Evolutionary conservation across 371 early-diverging fungal genomes (phyloP).

Genomic region (Phascolomyces articulosus): DNA sequence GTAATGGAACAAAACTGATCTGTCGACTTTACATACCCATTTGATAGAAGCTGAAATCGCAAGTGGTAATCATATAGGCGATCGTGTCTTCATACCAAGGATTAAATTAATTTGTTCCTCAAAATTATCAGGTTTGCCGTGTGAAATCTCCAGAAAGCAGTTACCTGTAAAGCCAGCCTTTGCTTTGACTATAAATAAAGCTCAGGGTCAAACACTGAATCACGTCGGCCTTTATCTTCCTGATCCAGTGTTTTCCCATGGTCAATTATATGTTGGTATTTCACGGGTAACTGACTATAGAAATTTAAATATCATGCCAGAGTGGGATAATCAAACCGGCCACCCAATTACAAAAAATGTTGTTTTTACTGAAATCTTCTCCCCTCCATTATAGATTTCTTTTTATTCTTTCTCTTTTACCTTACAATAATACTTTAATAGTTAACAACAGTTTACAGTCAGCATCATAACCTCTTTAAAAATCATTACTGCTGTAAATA

Average conservation of each 20-base stretch:
- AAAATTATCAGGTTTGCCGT: background rate
- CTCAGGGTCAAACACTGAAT: conserved; percentile 28
- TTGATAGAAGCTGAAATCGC: conserved; percentile 21
- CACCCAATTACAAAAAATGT: no score
- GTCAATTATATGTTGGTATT: conserved; percentile 23
- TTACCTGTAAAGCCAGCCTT: conserved; percentile 25
- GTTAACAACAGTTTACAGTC: no score
- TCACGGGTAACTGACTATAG: conserved; percentile 7
- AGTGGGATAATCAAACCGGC: background rate
- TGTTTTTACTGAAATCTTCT: no score
- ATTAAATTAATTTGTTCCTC: background rate
- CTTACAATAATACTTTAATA: no score
- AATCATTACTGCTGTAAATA: no score
- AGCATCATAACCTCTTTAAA: no score
- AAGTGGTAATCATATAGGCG: conserved; percentile 6
- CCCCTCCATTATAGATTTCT: no score
- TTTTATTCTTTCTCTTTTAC: no score
- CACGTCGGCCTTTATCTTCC: conserved; percentile 20
- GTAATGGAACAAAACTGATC: conserved; percentile 34
- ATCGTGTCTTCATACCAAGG: conserved; percentile 7
- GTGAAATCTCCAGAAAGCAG: conserved; percentile 1
- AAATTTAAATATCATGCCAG: background rate
- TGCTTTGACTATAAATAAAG: conserved; percentile 29
- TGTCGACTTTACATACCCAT: conserved; percentile 1
- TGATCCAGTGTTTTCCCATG: conserved; percentile 24